Evolutionary conservation across 73 alveolate genomes (phyloP).

Genomic region (Paramecium sonneborni): DNA sequence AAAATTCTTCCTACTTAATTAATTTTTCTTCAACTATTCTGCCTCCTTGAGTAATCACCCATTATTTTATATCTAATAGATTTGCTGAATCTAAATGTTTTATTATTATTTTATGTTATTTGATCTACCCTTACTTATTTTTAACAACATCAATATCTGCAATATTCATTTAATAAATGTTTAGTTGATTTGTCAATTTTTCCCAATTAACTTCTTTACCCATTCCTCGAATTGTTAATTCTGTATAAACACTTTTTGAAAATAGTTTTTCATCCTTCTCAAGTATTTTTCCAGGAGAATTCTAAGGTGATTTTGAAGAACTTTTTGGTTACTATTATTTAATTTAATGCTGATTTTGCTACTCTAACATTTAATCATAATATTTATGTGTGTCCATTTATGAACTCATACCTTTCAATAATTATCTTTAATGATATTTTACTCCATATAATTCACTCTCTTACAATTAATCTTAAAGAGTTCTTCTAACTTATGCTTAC

Average conservation of each 20-base stretch:
- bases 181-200: not conserved
- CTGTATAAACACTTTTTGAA: not conserved
- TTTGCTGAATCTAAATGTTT: not conserved
- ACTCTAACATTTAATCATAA: not conserved
- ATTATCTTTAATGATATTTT: constrained; percentile 3
- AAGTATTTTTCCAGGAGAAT: not conserved
- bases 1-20: not conserved
- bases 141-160: not conserved
- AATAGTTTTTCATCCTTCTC: not conserved
- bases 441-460: constrained; percentile 30
- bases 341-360: not conserved
- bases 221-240: not conserved
- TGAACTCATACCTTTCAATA: constrained; percentile 40
- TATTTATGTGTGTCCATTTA: constrained; percentile 39
- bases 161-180: not conserved
- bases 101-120: not conserved
- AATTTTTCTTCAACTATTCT: not conserved
- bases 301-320: not conserved
- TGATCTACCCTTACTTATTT: not conserved
- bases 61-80: not conserved
- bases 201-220: not conserved
- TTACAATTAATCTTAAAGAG: not conserved
- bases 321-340: not conserved
- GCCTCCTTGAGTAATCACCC: constrained; percentile 32
- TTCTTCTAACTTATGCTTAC: not conserved